Percentiles rank a stretch among this genome's conserved stretches.
Conservation (phyloP, 2,329 filamentous ascomycete genomes). For the Nectriaceae sp. region DNA sequence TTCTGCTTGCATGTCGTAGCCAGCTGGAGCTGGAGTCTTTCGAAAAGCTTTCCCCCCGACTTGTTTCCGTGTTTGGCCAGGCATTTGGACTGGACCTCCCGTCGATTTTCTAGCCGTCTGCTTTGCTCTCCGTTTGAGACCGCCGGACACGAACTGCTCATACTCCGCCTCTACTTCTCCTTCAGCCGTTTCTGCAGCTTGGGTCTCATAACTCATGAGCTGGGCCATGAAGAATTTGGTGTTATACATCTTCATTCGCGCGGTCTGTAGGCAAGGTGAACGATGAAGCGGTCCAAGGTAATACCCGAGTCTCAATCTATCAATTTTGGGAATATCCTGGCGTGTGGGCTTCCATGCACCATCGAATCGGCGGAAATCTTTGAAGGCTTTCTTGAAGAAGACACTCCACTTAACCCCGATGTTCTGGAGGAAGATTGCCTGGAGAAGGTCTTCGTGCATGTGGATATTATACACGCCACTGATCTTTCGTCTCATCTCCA, state of each 20-base stretch:
- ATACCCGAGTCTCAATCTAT: constrained; percentile 33
- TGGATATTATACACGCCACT: constrained; percentile 50
- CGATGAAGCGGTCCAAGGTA: constrained; percentile 35
- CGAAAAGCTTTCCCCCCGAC: constrained; percentile 5
- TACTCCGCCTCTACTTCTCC: constrained; percentile 43
- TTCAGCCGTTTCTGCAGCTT: constrained; percentile 27
- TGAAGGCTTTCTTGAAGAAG: constrained; percentile 42
- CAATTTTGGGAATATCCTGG: constrained; percentile 31
- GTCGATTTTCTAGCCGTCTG: not conserved
- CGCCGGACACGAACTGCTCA: constrained; percentile 3
- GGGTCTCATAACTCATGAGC: constrained; percentile 35
- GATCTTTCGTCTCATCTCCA: constrained; percentile 50
- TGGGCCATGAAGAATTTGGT: constrained; percentile 48
- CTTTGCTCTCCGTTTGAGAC: constrained; percentile 8
- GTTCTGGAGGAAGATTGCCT: constrained; percentile 53
- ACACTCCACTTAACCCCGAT: constrained; percentile 50
- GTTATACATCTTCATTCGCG: constrained; percentile 35
- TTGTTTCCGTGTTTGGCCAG: constrained; percentile 3
- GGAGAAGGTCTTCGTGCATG: constrained; percentile 54
- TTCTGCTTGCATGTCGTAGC: not conserved
- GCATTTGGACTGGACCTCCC: not conserved
- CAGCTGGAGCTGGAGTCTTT: not conserved
- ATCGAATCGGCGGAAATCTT: constrained; percentile 28
- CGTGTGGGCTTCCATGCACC: constrained; percentile 38
- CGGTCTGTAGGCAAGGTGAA: constrained; percentile 27